These are phyloP conservation scores for Fraxinus quadrangulata DNA, from an alignment of 257 asterid genomes.

Conservation along the genomic window DNA sequence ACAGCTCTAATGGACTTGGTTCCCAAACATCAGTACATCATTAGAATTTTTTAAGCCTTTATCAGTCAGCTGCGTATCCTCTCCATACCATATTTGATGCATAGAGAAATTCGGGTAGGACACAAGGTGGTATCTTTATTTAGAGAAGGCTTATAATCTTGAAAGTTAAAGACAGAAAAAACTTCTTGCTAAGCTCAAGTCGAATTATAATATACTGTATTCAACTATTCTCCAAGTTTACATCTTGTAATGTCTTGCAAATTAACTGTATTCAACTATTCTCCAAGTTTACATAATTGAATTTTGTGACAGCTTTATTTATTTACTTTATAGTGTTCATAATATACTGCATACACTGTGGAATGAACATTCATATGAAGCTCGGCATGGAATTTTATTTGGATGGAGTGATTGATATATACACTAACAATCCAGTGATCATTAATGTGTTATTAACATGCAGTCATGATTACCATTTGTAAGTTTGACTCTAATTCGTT, in stretches of 20 bases:
- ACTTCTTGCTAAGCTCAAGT: background rate
- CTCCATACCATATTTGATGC: background rate
- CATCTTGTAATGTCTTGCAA: background rate
- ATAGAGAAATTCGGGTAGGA: background rate
- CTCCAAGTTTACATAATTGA: background rate
- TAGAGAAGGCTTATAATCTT: background rate
- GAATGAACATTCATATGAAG: background rate
- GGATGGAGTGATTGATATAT: conserved; percentile 19
- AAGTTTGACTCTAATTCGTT: conserved; percentile 9
- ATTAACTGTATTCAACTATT: background rate
- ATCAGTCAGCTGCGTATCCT: background rate
- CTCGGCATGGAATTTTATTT: background rate
- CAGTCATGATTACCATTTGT: background rate
- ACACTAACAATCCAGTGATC: background rate
- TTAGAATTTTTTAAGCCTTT: background rate
- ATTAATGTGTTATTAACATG: background rate
- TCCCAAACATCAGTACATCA: background rate
- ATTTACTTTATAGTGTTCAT: conserved; percentile 10
- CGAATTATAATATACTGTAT: background rate
- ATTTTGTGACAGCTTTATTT: background rate
- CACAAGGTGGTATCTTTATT: background rate
- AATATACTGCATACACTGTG: background rate
- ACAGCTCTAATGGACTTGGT: background rate
- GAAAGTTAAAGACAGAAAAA: background rate
- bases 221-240: background rate